Conservation (phyloP, 345 rosid species). For the Rhizophora apiculata region DNA sequence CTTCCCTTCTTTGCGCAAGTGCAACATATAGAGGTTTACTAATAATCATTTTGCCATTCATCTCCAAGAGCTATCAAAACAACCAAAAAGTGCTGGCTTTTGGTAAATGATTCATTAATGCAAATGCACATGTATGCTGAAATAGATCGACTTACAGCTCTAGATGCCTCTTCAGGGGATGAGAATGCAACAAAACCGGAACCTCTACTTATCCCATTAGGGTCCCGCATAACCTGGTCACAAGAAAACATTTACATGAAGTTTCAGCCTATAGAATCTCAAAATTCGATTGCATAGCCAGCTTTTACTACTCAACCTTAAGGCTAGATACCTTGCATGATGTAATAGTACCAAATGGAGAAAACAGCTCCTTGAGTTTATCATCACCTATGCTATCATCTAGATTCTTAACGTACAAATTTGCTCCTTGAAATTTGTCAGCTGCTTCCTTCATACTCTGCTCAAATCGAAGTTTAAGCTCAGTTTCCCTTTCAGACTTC, state of each 20-base stretch:
- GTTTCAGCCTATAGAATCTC: not conserved
- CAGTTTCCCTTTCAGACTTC: slow-evolving; percentile 78
- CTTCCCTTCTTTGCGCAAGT: slow-evolving; percentile 90
- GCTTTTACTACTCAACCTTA: not conserved
- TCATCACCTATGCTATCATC: slow-evolving; percentile 83
- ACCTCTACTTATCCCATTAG: slow-evolving; percentile 70
- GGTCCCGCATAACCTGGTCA: slow-evolving; percentile 74
- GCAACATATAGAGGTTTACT: slow-evolving; percentile 94
- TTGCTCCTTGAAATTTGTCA: slow-evolving; percentile 75
- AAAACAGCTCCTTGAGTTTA: slow-evolving; percentile 76
- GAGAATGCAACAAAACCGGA: slow-evolving; percentile 84
- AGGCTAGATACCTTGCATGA: slow-evolving; percentile 75
- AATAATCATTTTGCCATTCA: slow-evolving; percentile 89
- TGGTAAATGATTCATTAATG: not conserved
- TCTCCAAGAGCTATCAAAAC: slow-evolving; percentile 53
- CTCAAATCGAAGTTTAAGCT: slow-evolving; percentile 65
- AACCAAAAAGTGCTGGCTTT: not conserved
- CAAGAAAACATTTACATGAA: not conserved
- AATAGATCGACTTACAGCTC: slow-evolving; percentile 60
- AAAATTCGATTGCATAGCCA: not conserved
- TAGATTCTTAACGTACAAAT: slow-evolving; percentile 80
- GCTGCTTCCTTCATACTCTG: slow-evolving; percentile 81
- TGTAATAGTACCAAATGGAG: slow-evolving; percentile 70
- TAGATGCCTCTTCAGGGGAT: slow-evolving; percentile 72
- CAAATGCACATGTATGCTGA: not conserved